These are phyloP conservation scores for Gentiana macrophylla DNA, from an alignment of 257 asterid species.

Conservation along the genomic window DNA sequence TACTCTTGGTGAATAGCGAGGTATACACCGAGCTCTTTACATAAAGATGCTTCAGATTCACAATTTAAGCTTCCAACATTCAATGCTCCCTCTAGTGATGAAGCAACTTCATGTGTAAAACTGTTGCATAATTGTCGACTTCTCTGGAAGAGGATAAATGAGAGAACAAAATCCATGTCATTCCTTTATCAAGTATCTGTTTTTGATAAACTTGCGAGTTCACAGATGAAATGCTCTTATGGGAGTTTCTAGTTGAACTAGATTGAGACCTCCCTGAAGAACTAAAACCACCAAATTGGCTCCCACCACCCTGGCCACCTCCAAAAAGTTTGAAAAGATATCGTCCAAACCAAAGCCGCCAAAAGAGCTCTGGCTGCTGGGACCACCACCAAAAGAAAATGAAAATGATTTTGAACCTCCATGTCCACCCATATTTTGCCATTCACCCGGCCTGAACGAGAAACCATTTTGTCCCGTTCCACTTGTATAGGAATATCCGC, in stretches of 20 bases:
- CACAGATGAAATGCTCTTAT: conserved; percentile 41
- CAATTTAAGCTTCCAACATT: conserved; percentile 83
- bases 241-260: conserved; percentile 24
- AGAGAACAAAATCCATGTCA: conserved; percentile 63
- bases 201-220: conserved; percentile 45
- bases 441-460: conserved; percentile 54
- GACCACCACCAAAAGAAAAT: conserved; percentile 82
- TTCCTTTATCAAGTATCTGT: conserved; percentile 64
- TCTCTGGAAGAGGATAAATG: conserved; percentile 42
- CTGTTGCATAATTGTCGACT: conserved; percentile 46
- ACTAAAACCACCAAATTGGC: conserved; percentile 53
- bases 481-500: conserved; percentile 50
- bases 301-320: conserved; percentile 53
- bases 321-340: conserved; percentile 64
- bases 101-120: conserved; percentile 35
- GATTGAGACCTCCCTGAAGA: conserved; percentile 49
- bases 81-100: conserved; percentile 62
- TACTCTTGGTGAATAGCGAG: conserved; percentile 53
- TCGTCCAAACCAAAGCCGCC: conserved; percentile 56
- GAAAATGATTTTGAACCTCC: conserved; percentile 70
- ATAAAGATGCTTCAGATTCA: conserved; percentile 54
- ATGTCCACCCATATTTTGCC: conserved; percentile 79
- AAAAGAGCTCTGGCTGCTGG: conserved; percentile 24
- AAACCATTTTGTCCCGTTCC: conserved; percentile 81
- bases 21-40: conserved; percentile 60